These are phyloP conservation scores for Jatropha podagrica DNA, from an alignment of 441 rosid genomes.

Conservation along the genomic window DNA sequence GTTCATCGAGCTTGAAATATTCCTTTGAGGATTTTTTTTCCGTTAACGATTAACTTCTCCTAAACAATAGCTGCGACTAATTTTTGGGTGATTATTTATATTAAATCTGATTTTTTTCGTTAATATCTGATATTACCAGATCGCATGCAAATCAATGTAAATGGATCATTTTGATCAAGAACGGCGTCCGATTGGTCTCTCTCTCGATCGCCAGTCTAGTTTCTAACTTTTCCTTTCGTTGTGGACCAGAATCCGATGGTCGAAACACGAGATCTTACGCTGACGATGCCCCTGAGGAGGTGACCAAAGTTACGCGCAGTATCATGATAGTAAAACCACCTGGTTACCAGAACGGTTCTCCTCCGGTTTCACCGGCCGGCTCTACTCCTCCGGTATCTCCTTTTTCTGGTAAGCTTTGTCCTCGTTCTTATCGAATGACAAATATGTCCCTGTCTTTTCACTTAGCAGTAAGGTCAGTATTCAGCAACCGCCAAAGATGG, in stretches of 20 bases:
- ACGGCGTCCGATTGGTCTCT: neutral
- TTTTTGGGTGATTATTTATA: neutral
- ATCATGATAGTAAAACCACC: conserved; percentile 90
- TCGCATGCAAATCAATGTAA: neutral
- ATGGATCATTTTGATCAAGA: neutral
- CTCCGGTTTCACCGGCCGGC: conserved; percentile 83
- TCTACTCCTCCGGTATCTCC: conserved; percentile 81
- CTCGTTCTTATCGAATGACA: neutral
- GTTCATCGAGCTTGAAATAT: neutral
- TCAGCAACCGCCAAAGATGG: conserved; percentile 1
- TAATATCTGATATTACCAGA: neutral
- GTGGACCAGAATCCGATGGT: conserved; percentile 48
- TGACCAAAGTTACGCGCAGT: conserved; percentile 64
- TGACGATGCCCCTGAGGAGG: conserved; percentile 45
- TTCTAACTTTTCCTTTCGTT: neutral
- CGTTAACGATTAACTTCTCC: neutral
- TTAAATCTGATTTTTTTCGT: neutral
- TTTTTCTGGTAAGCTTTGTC: conserved; percentile 60
- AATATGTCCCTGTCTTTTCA: conserved; percentile 11
- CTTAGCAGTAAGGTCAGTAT: neutral
- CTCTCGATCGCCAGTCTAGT: neutral
- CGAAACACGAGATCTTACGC: conserved; percentile 50
- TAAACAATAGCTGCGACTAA: neutral
- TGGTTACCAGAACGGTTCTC: conserved; percentile 60
- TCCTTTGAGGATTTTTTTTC: neutral